Conservation (phyloP, 2,329 filamentous ascomycete genomes). For the Dactylellina parvicollis region DNA sequence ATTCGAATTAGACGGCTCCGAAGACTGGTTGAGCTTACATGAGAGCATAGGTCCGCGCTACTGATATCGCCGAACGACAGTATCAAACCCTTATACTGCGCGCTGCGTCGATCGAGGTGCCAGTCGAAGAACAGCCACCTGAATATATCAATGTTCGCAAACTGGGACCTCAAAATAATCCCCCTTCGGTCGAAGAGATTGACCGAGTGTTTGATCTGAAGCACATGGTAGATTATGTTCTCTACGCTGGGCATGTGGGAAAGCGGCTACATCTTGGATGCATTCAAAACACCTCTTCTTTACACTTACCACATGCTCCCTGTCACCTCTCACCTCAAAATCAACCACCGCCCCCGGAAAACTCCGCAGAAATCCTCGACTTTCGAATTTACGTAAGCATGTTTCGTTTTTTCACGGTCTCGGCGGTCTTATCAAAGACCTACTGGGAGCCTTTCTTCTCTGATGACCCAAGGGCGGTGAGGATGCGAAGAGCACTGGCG, state of each 20-base stretch:
- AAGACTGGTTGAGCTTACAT: not conserved
- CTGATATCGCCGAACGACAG: conserved; percentile 30
- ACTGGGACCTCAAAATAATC: not conserved
- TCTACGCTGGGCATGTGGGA: conserved; percentile 24
- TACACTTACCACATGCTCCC: not conserved
- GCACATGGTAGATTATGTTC: conserved; percentile 26
- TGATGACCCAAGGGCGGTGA: not conserved
- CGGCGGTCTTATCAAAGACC: conserved; percentile 18
- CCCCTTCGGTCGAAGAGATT: conserved; percentile 19
- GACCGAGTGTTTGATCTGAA: conserved; percentile 20
- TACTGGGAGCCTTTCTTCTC: conserved; percentile 44
- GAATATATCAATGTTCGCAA: not conserved
- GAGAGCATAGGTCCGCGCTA: conserved; percentile 24
- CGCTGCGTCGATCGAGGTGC: not conserved
- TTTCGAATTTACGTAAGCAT: conserved; percentile 36
- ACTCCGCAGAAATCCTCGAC: not conserved
- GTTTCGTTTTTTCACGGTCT: conserved; percentile 35
- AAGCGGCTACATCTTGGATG: conserved; percentile 25
- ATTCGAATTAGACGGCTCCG: no score
- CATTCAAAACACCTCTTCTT: conserved; percentile 8
- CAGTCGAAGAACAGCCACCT: not conserved
- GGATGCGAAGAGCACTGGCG: conserved; percentile 2
- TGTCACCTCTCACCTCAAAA: not conserved
- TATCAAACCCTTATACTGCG: conserved; percentile 13
- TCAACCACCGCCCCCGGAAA: not conserved